phyloP scores from a whole-genome alignment of 2,329 filamentous ascomycete species.

The Penicillium sp. region DNA sequence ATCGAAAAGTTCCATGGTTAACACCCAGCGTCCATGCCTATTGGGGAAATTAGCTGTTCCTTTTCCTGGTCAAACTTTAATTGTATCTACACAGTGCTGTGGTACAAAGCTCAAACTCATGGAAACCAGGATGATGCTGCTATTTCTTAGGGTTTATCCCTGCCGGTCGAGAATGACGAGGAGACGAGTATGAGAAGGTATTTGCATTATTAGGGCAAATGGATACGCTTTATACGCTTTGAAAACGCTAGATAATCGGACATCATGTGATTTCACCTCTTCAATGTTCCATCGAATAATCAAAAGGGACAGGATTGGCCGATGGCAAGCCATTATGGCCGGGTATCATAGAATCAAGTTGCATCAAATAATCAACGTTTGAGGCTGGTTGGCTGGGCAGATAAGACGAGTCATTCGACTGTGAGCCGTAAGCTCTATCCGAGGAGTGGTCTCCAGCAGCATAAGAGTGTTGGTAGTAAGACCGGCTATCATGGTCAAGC shows the following conservation, averaged over 20 bases:
- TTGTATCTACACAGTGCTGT: not conserved
- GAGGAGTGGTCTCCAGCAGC: not conserved
- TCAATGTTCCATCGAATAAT: slow-evolving; percentile 29
- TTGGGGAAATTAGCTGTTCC: not conserved
- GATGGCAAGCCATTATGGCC: slow-evolving; percentile 31
- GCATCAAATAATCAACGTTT: slow-evolving; percentile 29
- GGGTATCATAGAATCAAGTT: slow-evolving; percentile 30
- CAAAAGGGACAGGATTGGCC: slow-evolving; percentile 36
- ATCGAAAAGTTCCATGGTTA: not conserved
- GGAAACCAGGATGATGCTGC: no score
- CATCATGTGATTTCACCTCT: slow-evolving; percentile 2
- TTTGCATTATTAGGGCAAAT: no score
- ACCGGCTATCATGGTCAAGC: slow-evolving; percentile 26
- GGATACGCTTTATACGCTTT: no score
- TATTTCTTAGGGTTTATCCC: no score
- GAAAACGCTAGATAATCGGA: slow-evolving; percentile 5
- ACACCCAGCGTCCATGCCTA: not conserved
- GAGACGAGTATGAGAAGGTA: no score
- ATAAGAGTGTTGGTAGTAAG: slow-evolving; percentile 16
- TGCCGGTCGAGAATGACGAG: no score
- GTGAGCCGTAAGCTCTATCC: slow-evolving; percentile 9
- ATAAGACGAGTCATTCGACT: slow-evolving; percentile 2
- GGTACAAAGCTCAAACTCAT: no score
- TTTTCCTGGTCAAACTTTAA: not conserved
- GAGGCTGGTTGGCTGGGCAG: slow-evolving; percentile 3